Base-by-base conservation (phyloP, 2,329 filamentous ascomycete genomes). In the Metarhizium humberi region DNA sequence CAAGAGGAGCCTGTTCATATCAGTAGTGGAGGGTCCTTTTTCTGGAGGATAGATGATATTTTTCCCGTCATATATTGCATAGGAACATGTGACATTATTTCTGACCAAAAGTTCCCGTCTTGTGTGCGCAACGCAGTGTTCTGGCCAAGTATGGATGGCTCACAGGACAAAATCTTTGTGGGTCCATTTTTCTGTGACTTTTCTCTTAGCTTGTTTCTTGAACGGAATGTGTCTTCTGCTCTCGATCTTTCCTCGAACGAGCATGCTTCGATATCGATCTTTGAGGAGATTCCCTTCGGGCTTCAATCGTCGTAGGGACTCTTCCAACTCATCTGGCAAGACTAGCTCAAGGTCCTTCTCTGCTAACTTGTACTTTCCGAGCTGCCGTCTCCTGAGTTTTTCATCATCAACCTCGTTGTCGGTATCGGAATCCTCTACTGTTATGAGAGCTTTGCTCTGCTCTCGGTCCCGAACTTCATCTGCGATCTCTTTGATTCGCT, bases 231-330 rank as follows among this genome's bases (percentile, higher is more conserved):
- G 85, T 68, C 86, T 86, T 63, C 94, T 81, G 51, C 82, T 81
- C 77, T 99, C 94, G 58, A 99, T 74, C 74, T 94, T 95, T 57
- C 94, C 94, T 59, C 91, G 84, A 38, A 97, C 80, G 59, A 97
- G 76, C 73, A 97, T 78, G 69, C 83, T 97, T 59, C 94, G 80
- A 76, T 96, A 97, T 52, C 94, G 81, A 66, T 99, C 94, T 62
- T 90, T 90, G 62, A 99, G 77, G 43, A 96, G 75, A 67, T 96
- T 97, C n/a, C 94, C 94, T 71, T 99, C 94, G 0, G 94, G 94
- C 71, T 92, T 95, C 61, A 96, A 73, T 66, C 91, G 72, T 66
- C 94, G 73, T 65, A 96, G 73, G 51, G 90, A 86, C 66, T 96
- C 82, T 71, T 96, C 79, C 65, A 94, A 71, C 75, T 99, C 83